phyloP scores from a whole-genome alignment of 352 stramenopile species.

The Globisporangium lucens region DNA sequence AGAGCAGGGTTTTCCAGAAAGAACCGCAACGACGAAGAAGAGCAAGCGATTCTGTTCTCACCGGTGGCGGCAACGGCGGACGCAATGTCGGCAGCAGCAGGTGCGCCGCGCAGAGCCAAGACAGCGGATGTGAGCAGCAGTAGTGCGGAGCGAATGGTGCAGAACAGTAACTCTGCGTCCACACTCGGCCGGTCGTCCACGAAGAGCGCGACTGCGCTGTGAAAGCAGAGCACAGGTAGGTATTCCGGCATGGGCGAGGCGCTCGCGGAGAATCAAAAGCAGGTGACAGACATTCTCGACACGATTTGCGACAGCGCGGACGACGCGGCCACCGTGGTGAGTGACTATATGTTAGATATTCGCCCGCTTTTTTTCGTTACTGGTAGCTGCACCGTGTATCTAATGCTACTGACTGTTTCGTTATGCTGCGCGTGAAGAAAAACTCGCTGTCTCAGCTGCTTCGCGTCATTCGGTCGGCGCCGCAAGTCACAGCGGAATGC shows the following conservation, averaged over 20 bases:
- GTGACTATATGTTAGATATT: conserved; percentile 9
- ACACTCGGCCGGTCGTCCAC: conserved; percentile 13
- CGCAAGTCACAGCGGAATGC: conserved; percentile 66
- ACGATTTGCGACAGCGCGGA: conserved; percentile 32
- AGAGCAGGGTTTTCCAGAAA: background rate
- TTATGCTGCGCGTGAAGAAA: conserved; percentile 37
- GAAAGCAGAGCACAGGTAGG: conserved; percentile 19
- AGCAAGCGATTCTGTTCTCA: conserved; percentile 12
- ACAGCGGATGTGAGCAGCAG: conserved; percentile 19
- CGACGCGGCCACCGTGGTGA: conserved; percentile 46
- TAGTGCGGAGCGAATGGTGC: background rate
- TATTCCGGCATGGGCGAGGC: conserved; percentile 50
- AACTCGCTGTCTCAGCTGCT: conserved; percentile 60
- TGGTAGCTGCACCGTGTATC: background rate
- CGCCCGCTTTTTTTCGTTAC: background rate
- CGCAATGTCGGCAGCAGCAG: background rate
- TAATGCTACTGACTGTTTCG: background rate
- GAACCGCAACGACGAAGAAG: conserved; percentile 2
- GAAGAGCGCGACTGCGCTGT: conserved; percentile 17
- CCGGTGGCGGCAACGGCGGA: background rate
- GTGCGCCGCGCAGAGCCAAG: conserved; percentile 19
- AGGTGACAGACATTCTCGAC: conserved; percentile 49
- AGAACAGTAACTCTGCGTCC: background rate
- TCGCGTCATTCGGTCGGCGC: conserved; percentile 53
- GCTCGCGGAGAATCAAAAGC: conserved; percentile 47